phyloP scores from a whole-genome alignment of 2,329 filamentous ascomycete species.

The Conoideocrella luteorostrata region DNA sequence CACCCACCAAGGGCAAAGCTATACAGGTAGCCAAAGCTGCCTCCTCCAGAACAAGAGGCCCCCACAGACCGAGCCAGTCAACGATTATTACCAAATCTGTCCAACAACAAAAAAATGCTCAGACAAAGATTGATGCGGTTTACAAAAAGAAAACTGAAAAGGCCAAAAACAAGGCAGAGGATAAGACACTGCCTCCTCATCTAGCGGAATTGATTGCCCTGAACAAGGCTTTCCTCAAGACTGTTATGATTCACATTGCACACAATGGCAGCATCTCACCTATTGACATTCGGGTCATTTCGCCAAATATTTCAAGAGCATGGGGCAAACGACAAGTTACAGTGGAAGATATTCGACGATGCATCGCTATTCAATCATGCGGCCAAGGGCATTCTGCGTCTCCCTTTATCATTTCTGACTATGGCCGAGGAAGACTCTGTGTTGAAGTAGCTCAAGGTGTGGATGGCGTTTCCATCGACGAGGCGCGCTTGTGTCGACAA shows the following conservation, averaged over 20 bases:
- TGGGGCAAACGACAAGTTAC: conserved; percentile 68
- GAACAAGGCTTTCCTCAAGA: conserved; percentile 61
- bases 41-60: conserved; percentile 21
- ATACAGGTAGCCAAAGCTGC: conserved; percentile 22
- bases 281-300: conserved; percentile 55
- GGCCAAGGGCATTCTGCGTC: conserved; percentile 21
- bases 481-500: conserved; percentile 44
- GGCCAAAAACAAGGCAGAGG: conserved; percentile 16
- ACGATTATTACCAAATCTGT: conserved; percentile 26
- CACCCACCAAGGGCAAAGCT: conserved; percentile 23
- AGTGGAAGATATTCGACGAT: conserved; percentile 58
- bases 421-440: conserved; percentile 50
- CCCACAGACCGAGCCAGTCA: conserved; percentile 24
- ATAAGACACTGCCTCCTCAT: conserved; percentile 39
- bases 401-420: conserved; percentile 42
- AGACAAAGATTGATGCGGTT: conserved; percentile 33
- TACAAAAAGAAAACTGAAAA: conserved; percentile 20
- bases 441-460: conserved; percentile 45
- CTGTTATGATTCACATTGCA: conserved; percentile 60
- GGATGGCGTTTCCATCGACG: conserved; percentile 35
- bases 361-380: conserved; percentile 54
- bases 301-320: conserved; percentile 56
- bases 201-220: conserved; percentile 56
- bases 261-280: conserved; percentile 60
- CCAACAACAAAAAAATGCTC: conserved; percentile 20